These are phyloP conservation scores for Kentomonas sorsogonicus DNA, from an alignment of 208 protist genomes.

Conservation along the genomic window DNA sequence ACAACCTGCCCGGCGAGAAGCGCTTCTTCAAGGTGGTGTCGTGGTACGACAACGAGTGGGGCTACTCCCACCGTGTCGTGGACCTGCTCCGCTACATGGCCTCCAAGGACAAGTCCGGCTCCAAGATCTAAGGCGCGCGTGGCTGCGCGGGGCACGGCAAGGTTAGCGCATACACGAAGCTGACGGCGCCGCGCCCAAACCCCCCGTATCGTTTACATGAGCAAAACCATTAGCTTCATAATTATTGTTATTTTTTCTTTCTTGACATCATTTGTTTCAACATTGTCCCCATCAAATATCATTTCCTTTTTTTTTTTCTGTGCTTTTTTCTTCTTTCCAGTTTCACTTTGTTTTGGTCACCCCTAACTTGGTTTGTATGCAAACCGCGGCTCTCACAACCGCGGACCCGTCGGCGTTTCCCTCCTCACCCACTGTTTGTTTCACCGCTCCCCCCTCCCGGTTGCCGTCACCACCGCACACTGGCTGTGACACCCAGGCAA, in stretches of 20 bases:
- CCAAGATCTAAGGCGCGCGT: constrained; percentile 41
- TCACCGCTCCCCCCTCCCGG: no score
- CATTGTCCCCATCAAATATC: background rate
- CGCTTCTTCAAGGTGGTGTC: constrained; percentile 98
- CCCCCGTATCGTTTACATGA: background rate
- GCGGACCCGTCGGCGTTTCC: no score
- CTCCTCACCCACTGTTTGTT: no score
- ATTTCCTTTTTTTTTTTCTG: constrained; percentile 9
- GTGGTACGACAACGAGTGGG: constrained; percentile 99
- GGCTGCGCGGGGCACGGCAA: no score
- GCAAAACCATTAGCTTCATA: background rate
- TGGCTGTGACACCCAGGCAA: no score
- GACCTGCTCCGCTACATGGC: constrained; percentile 93
- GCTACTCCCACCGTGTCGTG: constrained; percentile 98
- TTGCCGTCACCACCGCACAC: no score
- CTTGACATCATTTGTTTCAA: background rate
- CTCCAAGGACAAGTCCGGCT: constrained; percentile 33
- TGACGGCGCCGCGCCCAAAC: no score
- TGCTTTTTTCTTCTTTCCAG: no score
- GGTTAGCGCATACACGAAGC: no score
- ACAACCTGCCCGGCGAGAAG: constrained; percentile 81
- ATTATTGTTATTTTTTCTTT: background rate
- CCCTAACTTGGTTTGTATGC: no score
- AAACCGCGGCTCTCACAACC: no score
- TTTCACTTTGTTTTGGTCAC: no score